Percentiles rank a stretch among this genome's conserved stretches.
Conservation (phyloP, 257 asterid genomes). For the Salvia hispanica region DNA sequence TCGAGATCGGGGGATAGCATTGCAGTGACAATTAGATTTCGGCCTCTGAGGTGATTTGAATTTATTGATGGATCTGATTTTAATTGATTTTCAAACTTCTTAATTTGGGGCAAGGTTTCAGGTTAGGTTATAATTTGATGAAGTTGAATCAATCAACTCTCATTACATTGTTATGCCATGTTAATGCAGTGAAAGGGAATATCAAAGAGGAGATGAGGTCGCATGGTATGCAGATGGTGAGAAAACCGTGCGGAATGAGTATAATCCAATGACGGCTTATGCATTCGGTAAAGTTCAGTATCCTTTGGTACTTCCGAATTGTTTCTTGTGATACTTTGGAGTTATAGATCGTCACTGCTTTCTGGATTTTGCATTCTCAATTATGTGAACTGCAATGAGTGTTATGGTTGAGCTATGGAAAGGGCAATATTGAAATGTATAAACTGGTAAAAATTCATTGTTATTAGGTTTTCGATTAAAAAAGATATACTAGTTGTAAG, state of each 20-base stretch:
- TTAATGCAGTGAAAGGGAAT: slow-evolving; percentile 72
- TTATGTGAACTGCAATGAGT: slow-evolving; percentile 26
- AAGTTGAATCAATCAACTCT: slow-evolving; percentile 31
- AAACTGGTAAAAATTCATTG: slow-evolving; percentile 4
- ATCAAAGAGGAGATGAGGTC: slow-evolving; percentile 84
- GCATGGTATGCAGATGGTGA: slow-evolving; percentile 92
- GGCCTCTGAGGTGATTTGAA: slow-evolving; percentile 81
- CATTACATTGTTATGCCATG: slow-evolving; percentile 30
- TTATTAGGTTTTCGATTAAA: slow-evolving; percentile 14
- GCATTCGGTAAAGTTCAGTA: slow-evolving; percentile 68
- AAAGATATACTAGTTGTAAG: neutral
- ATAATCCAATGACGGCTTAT: slow-evolving; percentile 74
- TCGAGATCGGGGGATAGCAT: slow-evolving; percentile 91
- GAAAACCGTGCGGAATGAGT: slow-evolving; percentile 81
- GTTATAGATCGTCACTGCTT: slow-evolving; percentile 24
- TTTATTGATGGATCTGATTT: slow-evolving; percentile 51
- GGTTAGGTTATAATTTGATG: slow-evolving; percentile 40
- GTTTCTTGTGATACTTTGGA: neutral
- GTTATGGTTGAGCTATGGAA: slow-evolving; percentile 16
- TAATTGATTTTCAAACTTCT: slow-evolving; percentile 37
- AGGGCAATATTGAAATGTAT: slow-evolving; percentile 16
- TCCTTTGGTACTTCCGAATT: neutral
- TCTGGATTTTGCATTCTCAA: slow-evolving; percentile 21
- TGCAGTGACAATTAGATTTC: slow-evolving; percentile 87
- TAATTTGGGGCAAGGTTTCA: slow-evolving; percentile 24